Base-by-base conservation (phyloP, 2,329 filamentous ascomycete species). In the Madurella fahalii region DNA sequence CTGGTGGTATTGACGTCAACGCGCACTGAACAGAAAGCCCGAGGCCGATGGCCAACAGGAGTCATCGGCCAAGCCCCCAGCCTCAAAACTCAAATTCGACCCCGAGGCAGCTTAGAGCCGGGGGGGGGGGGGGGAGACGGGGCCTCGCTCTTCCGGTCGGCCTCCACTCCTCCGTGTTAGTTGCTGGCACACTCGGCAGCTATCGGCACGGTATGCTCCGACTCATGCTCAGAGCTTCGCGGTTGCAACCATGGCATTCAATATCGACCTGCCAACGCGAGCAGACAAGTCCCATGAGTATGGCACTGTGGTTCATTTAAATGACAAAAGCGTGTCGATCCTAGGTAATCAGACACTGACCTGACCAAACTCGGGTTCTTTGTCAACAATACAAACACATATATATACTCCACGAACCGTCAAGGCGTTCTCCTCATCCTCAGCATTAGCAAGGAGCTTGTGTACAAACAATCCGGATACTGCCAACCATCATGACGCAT, bases 401-500 rank as follows among this genome's bases (percentile, higher is more conserved):
- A 37, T 37, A 37, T 25, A 37, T 37, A 37, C 9, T 37, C 4
- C 34, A 37, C 9, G 9, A 37, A 15, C 13, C 34, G 11, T 4
- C 13, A 12, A 15, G 13, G 9, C 34, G 34, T 37, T 11, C 34
- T 37, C 13, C 34, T 11, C 2, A 37, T 11, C 4, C 13, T 11
- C 34, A 37, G 11, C 34, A 11, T 37, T 15, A 37, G 9, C 34
- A 37, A 37, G 34, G 34, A 12, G 11, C 11, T 11, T 37, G 9
- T 37, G 13, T 15, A 37, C 34, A 12, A 2, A 15, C 11, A 4
- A 11, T 5, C 11, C 13, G 34, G 2, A 11, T 15, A 15, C 4
- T 37, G 4, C 9, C 12, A 44, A n/a, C 9, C 12, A 40, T 5
- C 5, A 59, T 59, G 57, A 39, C 20, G 5, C n/a, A 50, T 20